Base-by-base conservation (phyloP, 2,329 filamentous ascomycete species). In the Arthroderma sp. region DNA sequence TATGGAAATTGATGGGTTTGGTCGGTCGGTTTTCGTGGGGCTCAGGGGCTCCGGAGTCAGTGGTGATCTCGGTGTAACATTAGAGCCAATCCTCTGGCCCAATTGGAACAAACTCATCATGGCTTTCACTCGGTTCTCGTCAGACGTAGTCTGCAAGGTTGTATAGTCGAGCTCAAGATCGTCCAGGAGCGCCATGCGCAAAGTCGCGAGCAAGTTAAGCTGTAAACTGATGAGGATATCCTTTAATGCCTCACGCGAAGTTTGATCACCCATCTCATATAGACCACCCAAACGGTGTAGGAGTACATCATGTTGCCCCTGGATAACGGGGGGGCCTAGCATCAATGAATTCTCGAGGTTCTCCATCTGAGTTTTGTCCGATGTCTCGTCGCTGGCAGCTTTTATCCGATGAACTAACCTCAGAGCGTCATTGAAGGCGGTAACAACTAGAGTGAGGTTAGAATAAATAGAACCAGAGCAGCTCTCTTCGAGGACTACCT, bases 191-290 rank as follows among this genome's bases (percentile, higher is more conserved):
- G 60, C 56, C 15, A 49, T 53, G 4, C 58, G 56, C 6, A 68
- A 56, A 22, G 57, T 58, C 15, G 53, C 52, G 29, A 66, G 52
- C 27, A 68, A 45, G 1, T 56, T 56, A 36, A 57, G 50, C 48
- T 67, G 63, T 2, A 67, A 53, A 31, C 54, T 57, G 43, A 62
- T 62, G 30, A 65, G 53, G 36, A 67, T 61, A 47, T 65, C 61
- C 48, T 64, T 65, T 49, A 67, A 54, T 36, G 60, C 54, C 41
- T 66, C 61, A 1, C 61, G 54, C 11, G 64, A 60, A 36, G 58
- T 54, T 33, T 53, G 53, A 48, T 68, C 65, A 5, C 65, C 65
- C 29, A 50, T 47, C 29, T 58, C 57, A 47, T 62, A 66, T 29
- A 49, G 48, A 29, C 56, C 51, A 29, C 65, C 64, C 44, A 66